These are phyloP conservation scores for Sporothrix curviconia DNA, from an alignment of 2,329 filamentous ascomycete genomes.

Conservation along the genomic window DNA sequence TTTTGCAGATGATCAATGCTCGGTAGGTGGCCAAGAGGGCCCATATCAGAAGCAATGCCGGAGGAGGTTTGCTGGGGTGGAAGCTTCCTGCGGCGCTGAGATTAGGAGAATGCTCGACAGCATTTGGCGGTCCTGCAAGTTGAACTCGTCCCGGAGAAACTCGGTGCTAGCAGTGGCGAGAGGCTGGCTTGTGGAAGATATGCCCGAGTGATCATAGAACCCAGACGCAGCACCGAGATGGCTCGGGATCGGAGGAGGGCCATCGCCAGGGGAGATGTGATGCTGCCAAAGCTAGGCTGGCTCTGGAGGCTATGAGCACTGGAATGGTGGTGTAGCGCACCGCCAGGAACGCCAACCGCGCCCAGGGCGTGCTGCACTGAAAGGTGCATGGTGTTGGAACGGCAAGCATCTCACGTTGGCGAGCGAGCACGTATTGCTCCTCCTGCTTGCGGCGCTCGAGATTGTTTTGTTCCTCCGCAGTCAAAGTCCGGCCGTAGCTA, in stretches of 20 bases:
- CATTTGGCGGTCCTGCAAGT: constrained; percentile 46
- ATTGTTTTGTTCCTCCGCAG: constrained; percentile 96
- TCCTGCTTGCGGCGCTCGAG: constrained; percentile 94
- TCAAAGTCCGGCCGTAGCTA: constrained; percentile 91
- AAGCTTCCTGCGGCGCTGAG: constrained; percentile 27
- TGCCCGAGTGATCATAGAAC: constrained; percentile 60
- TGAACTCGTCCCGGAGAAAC: constrained; percentile 62
- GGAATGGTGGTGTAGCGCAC: constrained; percentile 76
- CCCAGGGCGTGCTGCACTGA: constrained; percentile 22
- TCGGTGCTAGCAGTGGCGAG: constrained; percentile 43
- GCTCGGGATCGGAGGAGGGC: constrained; percentile 45
- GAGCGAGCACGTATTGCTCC: constrained; percentile 93
- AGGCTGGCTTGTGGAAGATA: constrained; percentile 35
- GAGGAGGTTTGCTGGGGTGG: constrained; percentile 31
- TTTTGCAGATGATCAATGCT: constrained; percentile 43
- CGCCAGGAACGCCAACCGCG: constrained; percentile 34
- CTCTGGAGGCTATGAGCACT: constrained; percentile 94
- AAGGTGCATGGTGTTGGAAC: constrained; percentile 53
- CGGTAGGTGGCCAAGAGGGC: constrained; percentile 43
- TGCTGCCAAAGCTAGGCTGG: constrained; percentile 92
- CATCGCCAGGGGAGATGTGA: constrained; percentile 74
- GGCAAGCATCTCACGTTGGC: constrained; percentile 87
- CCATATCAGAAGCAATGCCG: constrained; percentile 32
- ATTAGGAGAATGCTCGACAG: constrained; percentile 37
- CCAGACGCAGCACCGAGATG: constrained; percentile 55